These are phyloP conservation scores for Panaeolus cyanescens DNA, from an alignment of 768 basidiomycete species.

Conservation along the genomic window DNA sequence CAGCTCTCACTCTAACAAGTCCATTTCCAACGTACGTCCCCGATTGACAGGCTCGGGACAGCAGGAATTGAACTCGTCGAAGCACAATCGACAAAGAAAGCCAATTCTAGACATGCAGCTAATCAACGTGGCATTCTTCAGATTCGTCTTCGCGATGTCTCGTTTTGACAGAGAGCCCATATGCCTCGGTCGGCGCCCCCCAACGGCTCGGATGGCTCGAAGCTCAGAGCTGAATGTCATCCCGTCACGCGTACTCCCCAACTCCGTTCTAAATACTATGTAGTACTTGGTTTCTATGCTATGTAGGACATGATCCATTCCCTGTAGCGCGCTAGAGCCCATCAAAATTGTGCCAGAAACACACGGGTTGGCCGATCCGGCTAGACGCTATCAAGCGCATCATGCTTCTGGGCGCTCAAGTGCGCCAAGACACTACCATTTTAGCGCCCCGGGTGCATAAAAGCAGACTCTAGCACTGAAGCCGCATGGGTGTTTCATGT, in stretches of 20 bases:
- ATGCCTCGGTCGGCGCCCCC: not conserved
- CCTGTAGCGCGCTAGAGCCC: not conserved
- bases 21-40: not conserved
- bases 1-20: not conserved
- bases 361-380: not conserved
- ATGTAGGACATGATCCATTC: not conserved
- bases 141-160: not conserved
- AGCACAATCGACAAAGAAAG: not conserved
- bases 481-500: not conserved
- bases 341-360: conserved; percentile 1
- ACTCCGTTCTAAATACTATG: not conserved
- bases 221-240: not conserved
- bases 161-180: not conserved
- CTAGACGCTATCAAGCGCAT: not conserved
- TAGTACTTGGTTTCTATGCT: not conserved
- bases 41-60: not conserved
- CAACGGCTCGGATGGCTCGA: not conserved
- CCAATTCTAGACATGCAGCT: not conserved
- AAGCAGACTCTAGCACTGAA: not conserved
- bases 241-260: not conserved
- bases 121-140: conserved; percentile 2
- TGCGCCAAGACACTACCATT: not conserved
- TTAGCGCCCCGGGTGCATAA: not conserved
- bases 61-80: not conserved
- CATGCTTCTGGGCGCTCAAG: conserved; percentile 1